phyloP scores from a whole-genome alignment of 352 stramenopile species.

The Globisporangium camurandrum region DNA sequence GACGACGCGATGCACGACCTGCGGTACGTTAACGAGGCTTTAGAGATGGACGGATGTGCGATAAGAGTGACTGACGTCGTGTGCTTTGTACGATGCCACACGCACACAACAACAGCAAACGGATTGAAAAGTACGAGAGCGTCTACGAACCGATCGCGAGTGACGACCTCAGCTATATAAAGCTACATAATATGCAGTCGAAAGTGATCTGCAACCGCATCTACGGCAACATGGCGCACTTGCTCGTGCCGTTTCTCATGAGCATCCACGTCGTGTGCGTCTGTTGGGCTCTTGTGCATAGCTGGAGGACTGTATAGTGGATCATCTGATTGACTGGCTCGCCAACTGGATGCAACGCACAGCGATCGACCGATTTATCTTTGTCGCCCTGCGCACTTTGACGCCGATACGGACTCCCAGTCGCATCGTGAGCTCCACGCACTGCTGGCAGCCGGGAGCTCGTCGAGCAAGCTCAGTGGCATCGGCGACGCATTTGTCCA shows the following conservation, averaged over 20 bases:
- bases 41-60: background rate
- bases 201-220: slow-evolving; percentile 51
- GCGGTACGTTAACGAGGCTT: slow-evolving; percentile 10
- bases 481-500: slow-evolving; percentile 18
- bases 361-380: slow-evolving; percentile 34
- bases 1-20: slow-evolving; percentile 53
- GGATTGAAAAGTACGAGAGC: slow-evolving; percentile 63
- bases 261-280: slow-evolving; percentile 39
- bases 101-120: slow-evolving; percentile 24
- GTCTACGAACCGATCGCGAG: slow-evolving; percentile 58
- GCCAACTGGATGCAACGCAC: slow-evolving; percentile 3
- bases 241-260: slow-evolving; percentile 44
- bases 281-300: too few species aligned
- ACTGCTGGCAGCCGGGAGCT: slow-evolving; percentile 6
- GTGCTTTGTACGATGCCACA: too few species aligned
- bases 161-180: slow-evolving; percentile 68
- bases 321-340: too few species aligned
- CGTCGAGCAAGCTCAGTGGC: slow-evolving; percentile 12
- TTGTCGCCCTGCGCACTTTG: slow-evolving; percentile 27
- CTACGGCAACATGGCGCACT: slow-evolving; percentile 37
- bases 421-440: slow-evolving; percentile 13
- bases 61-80: background rate
- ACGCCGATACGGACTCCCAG: slow-evolving; percentile 20
- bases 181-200: slow-evolving; percentile 60
- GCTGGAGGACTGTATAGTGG: too few species aligned